phyloP scores from a whole-genome alignment of 768 basidiomycete species.

The Tulasnella sp. region DNA sequence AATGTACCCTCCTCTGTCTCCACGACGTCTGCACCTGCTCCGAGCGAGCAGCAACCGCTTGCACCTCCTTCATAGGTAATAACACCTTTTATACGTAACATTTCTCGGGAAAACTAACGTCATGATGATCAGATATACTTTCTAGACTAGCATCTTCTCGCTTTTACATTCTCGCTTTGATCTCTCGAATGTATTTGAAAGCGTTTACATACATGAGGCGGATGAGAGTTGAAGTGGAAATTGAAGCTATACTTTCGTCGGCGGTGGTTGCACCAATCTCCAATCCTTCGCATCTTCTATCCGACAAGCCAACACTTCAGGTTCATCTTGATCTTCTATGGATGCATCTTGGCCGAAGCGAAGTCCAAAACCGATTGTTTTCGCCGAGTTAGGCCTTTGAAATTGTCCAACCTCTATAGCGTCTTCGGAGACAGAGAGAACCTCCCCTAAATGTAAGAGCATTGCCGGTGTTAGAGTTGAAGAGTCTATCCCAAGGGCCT shows the following conservation, averaged over 20 bases:
- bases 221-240: neutral
- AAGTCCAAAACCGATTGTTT: neutral
- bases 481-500: conserved; percentile 27
- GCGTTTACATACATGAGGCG: neutral
- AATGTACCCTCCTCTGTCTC: conserved; percentile 40
- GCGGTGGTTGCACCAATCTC: neutral
- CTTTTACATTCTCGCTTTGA: neutral
- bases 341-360: neutral
- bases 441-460: conserved; percentile 17
- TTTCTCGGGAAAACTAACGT: neutral
- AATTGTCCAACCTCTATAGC: neutral
- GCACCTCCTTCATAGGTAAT: neutral
- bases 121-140: neutral
- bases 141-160: neutral
- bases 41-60: neutral
- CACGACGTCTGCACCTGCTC: neutral
- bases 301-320: neutral
- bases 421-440: neutral
- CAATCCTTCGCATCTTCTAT: neutral
- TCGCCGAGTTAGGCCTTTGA: neutral
- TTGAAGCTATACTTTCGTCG: neutral
- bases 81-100: neutral
- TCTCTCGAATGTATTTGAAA: neutral
- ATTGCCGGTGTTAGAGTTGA: conserved; percentile 19
- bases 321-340: neutral